Evolutionary conservation across 371 early-diverging fungal genomes (phyloP), one percentile per base, ranked within the genome.

Genomic region (Blakeslea trispora): DNA sequence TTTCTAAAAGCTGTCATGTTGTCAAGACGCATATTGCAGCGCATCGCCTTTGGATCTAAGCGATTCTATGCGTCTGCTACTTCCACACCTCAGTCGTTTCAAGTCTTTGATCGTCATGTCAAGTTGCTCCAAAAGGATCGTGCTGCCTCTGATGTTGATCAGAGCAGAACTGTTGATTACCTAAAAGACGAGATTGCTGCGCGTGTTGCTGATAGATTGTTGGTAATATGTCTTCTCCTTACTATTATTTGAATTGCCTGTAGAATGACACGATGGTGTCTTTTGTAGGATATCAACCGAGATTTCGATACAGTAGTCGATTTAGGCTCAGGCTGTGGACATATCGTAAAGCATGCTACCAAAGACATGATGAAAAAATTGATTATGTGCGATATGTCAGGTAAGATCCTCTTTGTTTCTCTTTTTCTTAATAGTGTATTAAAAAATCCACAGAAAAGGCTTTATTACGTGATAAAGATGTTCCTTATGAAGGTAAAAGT

Each of bases 151-250:
- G 70, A 83, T 37, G 66, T 68, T 3, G 81, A 79, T 28, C 57
- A 69, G 31, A 88, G 90, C 55, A 86, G 91, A 9, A 76, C 83
- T n/a, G 89, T 87, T 1, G 97, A 97, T 71, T 97, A 97, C 63
- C 75, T 97, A 22, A 89, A 86, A 57, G 94, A 97, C 72, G 96
- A 95, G 57, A 84, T 95, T 6, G 97, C 96, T 7, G 82, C 82
- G 23, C 75, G 95, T 34, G 75, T 97, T 4, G 93, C 89, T 5
- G 98, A 97, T 66, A 81, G 97, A 32, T 69, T 97, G 28, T 59
- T 92, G 81, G 92, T 92, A 75, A 59, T 69, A n/a, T n/a, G n/a
- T n/a, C n/a, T n/a, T n/a, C n/a, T n/a, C n/a, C n/a, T n/a, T n/a
- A n/a, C n/a, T n/a, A n/a, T n/a, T n/a, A n/a, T n/a, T n/a, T n/a